These are phyloP conservation scores for Microascus cirrosus DNA, from an alignment of 2,329 filamentous ascomycete species.

Conservation along the genomic window DNA sequence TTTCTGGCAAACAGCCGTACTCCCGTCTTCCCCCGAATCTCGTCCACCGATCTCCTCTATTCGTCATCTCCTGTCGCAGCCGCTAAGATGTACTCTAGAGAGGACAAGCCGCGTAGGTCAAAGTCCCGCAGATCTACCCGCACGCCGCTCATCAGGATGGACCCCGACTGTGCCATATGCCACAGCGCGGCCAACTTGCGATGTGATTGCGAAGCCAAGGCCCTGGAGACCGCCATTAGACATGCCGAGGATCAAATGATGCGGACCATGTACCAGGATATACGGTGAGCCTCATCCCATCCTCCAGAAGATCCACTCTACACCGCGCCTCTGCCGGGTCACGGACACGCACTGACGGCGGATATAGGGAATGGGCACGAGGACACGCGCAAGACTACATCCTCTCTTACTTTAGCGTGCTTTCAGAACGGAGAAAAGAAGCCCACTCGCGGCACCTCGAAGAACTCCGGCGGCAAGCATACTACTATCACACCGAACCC, in stretches of 20 bases:
- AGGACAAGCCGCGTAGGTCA: constrained; percentile 13
- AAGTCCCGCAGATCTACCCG: constrained; percentile 8
- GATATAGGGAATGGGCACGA: constrained; percentile 48
- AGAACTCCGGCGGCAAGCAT: constrained; percentile 41
- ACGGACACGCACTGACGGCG: not conserved
- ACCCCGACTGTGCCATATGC: constrained; percentile 60
- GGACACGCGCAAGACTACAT: constrained; percentile 58
- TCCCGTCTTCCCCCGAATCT: not conserved
- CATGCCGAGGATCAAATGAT: constrained; percentile 56
- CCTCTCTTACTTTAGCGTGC: constrained; percentile 50
- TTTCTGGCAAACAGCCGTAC: not conserved
- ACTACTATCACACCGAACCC: constrained; percentile 43
- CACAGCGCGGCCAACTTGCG: constrained; percentile 43
- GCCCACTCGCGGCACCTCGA: constrained; percentile 45
- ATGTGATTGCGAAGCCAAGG: constrained; percentile 57
- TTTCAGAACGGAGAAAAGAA: constrained; percentile 49
- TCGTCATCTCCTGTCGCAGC: constrained; percentile 14
- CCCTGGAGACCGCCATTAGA: constrained; percentile 49
- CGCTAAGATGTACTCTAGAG: constrained; percentile 39
- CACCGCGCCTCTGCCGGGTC: not conserved
- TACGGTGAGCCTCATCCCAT: constrained; percentile 40
- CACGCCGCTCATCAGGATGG: constrained; percentile 43
- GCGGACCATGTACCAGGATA: constrained; percentile 49
- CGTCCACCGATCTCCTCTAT: not conserved
- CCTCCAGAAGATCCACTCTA: not conserved